Evolutionary conservation across 352 stramenopile genomes (phyloP).

Genomic region (Globisporangium takayamanum): DNA sequence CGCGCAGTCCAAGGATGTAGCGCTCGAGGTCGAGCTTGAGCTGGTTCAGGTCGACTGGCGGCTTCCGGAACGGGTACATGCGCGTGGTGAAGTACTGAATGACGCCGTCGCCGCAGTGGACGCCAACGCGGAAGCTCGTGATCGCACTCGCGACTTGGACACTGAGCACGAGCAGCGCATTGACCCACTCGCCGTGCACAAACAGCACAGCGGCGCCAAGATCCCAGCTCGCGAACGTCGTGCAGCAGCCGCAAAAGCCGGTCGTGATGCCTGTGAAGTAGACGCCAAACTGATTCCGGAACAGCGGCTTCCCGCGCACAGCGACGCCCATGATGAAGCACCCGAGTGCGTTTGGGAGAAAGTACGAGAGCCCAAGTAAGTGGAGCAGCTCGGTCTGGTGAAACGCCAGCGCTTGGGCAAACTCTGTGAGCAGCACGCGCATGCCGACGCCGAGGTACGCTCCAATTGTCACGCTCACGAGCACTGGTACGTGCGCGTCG

Average conservation of each 20-base stretch:
- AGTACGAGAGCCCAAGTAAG: slow-evolving; percentile 46
- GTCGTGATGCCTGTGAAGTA: slow-evolving; percentile 50
- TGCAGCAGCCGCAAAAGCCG: slow-evolving; percentile 66
- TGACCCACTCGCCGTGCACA: slow-evolving; percentile 36
- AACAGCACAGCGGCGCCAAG: slow-evolving; percentile 41
- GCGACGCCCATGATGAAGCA: slow-evolving; percentile 63
- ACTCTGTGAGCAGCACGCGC: slow-evolving; percentile 45
- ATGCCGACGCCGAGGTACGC: slow-evolving; percentile 42
- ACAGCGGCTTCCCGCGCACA: slow-evolving; percentile 31
- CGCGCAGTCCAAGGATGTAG: slow-evolving; percentile 34
- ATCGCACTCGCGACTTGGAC: slow-evolving; percentile 43
- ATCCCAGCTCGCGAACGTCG: slow-evolving; percentile 61
- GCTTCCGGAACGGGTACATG: slow-evolving; percentile 43
- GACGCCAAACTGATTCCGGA: slow-evolving; percentile 38
- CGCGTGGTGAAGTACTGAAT: slow-evolving; percentile 34
- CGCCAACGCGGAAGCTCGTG: slow-evolving; percentile 32
- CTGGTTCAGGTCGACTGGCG: slow-evolving; percentile 34
- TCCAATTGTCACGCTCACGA: slow-evolving; percentile 34
- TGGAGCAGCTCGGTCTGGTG: slow-evolving; percentile 38
- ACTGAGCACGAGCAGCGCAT: slow-evolving; percentile 38
- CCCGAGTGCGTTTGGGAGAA: slow-evolving; percentile 49
- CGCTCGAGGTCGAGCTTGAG: slow-evolving; percentile 49
- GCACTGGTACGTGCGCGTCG: slow-evolving; percentile 25
- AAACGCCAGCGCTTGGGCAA: slow-evolving; percentile 26
- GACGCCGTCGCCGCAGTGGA: slow-evolving; percentile 36